Base-by-base conservation (phyloP, 179 eudicot species). In the Heliamphora pulchella region DNA sequence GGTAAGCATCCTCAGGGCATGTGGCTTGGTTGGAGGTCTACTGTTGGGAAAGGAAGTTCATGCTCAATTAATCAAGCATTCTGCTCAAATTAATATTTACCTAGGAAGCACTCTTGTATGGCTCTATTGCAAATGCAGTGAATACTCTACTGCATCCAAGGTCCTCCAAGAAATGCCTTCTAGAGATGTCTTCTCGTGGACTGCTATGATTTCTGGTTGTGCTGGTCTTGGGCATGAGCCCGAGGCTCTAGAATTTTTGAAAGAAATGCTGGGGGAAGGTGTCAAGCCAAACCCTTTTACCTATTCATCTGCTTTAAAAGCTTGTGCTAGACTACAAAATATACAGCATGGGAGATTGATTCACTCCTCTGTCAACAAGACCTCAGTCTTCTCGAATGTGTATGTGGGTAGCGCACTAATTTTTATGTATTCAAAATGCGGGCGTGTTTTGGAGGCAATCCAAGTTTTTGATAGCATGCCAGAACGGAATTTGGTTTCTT, bases 141-240 rank as follows among this genome's bases (percentile, higher is more conserved):
- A 89, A 55, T 87, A 90, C 53, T 58, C 84, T 51, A 75, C 82
- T 74, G 96, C 98, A 48, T 86, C 87, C 55, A 85, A 78, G 54
- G 90, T 91, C 67, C 95, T 94, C 57, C 87, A 91, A 55, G 68
- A 79, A 81, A 90, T 92, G 91, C 91, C 97, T 76, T 80, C 86
- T n/a, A 88, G 86, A 83, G 98, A 94, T 77, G 98, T 91, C 2
- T 92, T 92, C 79, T 87, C 96, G 31, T 92, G 97, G 98, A 92
- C 97, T 13, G 91, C 98, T 41, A 91, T 92, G 87, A 92, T 94
- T 15, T 92, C 97, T 20, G 91, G 97, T 46, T 91, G 90, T 80
- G 88, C 93, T 53, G 87, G 83, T 71, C 76, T 90, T 11, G 97
- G 98, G n/a, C 89, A 91, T 46, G 98, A 91, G 87, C 74, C 79